Conservation (phyloP, 441 rosid genomes). For the Syzygium malaccense region DNA sequence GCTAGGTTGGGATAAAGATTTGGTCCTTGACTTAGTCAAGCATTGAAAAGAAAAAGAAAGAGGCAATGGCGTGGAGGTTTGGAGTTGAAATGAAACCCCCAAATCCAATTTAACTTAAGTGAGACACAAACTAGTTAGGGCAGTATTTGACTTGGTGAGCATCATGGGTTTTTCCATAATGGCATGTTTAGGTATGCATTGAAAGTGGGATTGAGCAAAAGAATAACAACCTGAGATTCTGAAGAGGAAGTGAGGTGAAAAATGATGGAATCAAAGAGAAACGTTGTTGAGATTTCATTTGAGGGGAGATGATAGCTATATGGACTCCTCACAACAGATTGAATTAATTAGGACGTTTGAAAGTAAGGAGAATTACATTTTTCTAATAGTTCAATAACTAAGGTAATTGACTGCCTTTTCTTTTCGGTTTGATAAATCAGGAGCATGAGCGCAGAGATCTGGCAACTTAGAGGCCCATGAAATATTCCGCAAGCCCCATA, state of each 20-base stretch:
- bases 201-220: not conserved
- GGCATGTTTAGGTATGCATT: not conserved
- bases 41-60: not conserved
- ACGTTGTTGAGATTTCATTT: not conserved
- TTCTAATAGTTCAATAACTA: not conserved
- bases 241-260: not conserved
- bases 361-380: not conserved
- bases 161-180: not conserved
- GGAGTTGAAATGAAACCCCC: not conserved
- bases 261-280: not conserved
- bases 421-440: not conserved
- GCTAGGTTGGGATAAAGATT: not conserved
- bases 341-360: not conserved
- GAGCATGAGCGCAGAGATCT: not conserved
- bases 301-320: not conserved
- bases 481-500: not conserved
- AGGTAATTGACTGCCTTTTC: not conserved
- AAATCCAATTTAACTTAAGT: not conserved
- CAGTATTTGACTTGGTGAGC: not conserved
- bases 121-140: not conserved
- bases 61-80: not conserved
- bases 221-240: not conserved
- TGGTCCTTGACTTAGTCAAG: not conserved
- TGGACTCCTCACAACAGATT: not conserved
- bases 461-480: not conserved